Evolutionary conservation across 139 green algal species (phyloP).

Genomic region (Monoraphidium neglectum): DNA sequence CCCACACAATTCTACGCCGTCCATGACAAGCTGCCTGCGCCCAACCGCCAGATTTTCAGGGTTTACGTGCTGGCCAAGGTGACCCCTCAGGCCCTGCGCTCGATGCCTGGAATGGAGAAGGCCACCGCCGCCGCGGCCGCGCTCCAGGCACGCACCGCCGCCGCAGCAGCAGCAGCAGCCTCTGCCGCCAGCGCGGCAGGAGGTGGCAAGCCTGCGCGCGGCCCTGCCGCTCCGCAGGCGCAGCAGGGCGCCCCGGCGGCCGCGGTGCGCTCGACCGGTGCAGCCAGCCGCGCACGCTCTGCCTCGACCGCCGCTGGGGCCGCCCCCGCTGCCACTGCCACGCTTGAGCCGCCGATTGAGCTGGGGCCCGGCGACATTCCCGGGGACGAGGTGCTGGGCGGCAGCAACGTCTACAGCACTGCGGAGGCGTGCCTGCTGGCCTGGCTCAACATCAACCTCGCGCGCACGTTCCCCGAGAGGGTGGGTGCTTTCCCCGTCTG

Average conservation of each 20-base stretch:
- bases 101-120: constrained; percentile 41
- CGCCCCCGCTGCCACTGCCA: no score
- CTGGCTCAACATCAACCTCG: constrained; percentile 57
- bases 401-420: constrained; percentile 69
- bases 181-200: background rate
- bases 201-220: no score
- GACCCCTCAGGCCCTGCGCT: constrained; percentile 52
- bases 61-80: constrained; percentile 71
- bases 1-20: background rate
- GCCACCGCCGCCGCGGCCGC: background rate
- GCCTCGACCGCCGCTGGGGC: no score
- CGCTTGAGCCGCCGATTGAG: no score
- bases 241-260: no score
- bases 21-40: no score
- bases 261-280: no score
- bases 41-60: constrained; percentile 73
- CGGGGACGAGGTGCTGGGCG: constrained; percentile 9
- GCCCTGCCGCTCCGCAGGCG: no score
- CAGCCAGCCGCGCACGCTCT: no score
- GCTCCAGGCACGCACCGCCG: background rate
- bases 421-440: constrained; percentile 69
- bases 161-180: background rate
- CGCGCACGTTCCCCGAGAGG: constrained; percentile 43
- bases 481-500: constrained; percentile 19
- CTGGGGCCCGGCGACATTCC: background rate